phyloP scores from a whole-genome alignment of 1,284 basidiomycete species.

The Farysia itapuensis region DNA sequence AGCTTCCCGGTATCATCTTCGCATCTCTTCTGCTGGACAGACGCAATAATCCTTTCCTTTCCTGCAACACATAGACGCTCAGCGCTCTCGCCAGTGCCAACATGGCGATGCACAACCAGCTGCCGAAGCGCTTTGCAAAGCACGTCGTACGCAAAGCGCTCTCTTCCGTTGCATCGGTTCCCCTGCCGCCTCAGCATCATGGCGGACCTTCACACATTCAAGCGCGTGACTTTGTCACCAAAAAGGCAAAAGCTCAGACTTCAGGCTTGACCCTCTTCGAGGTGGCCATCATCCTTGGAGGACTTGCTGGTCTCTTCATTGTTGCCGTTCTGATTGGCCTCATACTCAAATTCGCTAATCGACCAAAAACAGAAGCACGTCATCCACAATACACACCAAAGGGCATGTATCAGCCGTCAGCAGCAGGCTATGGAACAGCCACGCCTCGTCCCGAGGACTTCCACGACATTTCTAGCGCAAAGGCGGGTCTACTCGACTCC shows the following conservation, averaged over 20 bases:
- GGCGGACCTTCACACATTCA: too few relatives aligned
- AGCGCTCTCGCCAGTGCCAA: too few relatives aligned
- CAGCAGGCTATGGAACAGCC: slow-evolving; percentile 25
- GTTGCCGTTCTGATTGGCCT: slow-evolving; percentile 29
- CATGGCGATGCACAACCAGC: slow-evolving; percentile 16
- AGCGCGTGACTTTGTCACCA: too few relatives aligned
- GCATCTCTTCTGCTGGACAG: too few relatives aligned
- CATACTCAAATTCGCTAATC: slow-evolving; percentile 30
- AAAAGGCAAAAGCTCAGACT: slow-evolving; percentile 12
- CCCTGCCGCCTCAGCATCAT: too few relatives aligned
- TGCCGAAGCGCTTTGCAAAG: slow-evolving; percentile 31
- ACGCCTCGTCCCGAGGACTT: slow-evolving; percentile 3
- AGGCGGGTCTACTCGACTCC: slow-evolving; percentile 24
- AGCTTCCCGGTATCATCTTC: too few relatives aligned
- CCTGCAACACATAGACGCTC: too few relatives aligned
- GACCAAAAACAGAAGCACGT: slow-evolving; percentile 13
- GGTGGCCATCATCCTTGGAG: slow-evolving; percentile 29
- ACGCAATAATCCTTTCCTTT: too few relatives aligned
- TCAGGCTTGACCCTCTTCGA: slow-evolving; percentile 17
- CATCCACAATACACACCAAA: slow-evolving; percentile 4
- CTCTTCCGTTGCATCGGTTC: too few relatives aligned
- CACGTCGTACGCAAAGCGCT: slow-evolving; percentile 23
- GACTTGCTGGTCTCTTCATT: slow-evolving; percentile 24
- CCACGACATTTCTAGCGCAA: slow-evolving; percentile 26
- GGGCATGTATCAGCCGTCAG: slow-evolving; percentile 37